Percentiles rank a stretch among this genome's conserved stretches.
Evolutionary conservation across 2,329 filamentous ascomycete species (phyloP).

Genomic region (Ascocoryne sarcoides): DNA sequence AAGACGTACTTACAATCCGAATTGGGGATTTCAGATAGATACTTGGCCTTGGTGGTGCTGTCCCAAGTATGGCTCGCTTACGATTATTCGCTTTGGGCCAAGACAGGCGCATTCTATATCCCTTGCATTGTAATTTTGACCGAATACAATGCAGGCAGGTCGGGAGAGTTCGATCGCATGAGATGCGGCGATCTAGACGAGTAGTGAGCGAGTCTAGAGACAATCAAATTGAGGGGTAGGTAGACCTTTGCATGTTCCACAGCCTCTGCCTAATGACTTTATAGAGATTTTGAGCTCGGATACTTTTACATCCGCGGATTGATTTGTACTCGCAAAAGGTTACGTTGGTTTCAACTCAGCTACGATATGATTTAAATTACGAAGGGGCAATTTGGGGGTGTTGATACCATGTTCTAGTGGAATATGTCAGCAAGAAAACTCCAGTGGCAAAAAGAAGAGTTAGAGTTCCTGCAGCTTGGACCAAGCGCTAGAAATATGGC

Average conservation of each 20-base stretch:
- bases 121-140: constrained; percentile 2
- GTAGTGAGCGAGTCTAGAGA: background rate
- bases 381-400: too few species aligned
- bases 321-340: too few species aligned
- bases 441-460: too few species aligned
- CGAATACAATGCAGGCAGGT: constrained; percentile 2
- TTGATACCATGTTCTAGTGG: too few species aligned
- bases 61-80: constrained; percentile 2
- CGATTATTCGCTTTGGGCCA: constrained; percentile 2
- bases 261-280: background rate
- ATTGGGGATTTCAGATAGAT: background rate
- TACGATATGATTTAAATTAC: too few species aligned
- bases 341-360: too few species aligned
- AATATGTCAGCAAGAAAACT: too few species aligned
- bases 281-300: too few species aligned
- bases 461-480: too few species aligned
- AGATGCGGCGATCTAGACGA: background rate
- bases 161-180: constrained; percentile 2
- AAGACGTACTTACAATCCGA: background rate
- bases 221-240: background rate
- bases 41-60: background rate
- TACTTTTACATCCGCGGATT: too few species aligned
- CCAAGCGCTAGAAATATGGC: too few species aligned
- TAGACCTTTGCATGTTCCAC: background rate
- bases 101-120: constrained; percentile 2